Conservation (phyloP, 2,329 filamentous ascomycete species). For the Ophiostoma piceae region DNA sequence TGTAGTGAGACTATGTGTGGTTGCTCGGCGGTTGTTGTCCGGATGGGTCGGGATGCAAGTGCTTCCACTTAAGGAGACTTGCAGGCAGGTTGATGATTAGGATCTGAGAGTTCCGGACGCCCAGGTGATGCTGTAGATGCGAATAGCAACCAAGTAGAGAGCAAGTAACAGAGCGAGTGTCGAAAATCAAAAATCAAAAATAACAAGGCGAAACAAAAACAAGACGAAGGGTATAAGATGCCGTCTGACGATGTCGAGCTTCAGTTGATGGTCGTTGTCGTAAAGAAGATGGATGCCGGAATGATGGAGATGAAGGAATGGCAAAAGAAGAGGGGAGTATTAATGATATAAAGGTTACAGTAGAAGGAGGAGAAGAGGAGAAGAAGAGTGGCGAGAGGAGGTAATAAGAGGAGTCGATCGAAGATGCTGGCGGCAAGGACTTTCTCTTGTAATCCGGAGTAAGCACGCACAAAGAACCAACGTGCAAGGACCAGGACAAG, state of each 20-base stretch:
- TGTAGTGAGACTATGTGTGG: not conserved
- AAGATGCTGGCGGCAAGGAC: not conserved
- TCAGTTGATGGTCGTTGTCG: not conserved
- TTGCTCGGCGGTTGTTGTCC: slow-evolving; percentile 6
- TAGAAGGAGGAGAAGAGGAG: not conserved
- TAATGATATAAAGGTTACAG: slow-evolving; percentile 9
- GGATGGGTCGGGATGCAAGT: slow-evolving; percentile 13
- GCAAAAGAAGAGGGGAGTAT: not conserved
- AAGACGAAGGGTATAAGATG: not conserved
- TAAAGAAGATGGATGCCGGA: not conserved
- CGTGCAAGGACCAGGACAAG: not conserved
- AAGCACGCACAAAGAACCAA: not conserved
- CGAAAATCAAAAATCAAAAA: not conserved
- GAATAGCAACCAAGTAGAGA: not conserved
- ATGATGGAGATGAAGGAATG: slow-evolving; percentile 11
- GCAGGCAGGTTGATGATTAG: slow-evolving; percentile 16
- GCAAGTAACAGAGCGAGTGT: not conserved
- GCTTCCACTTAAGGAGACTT: slow-evolving; percentile 28
- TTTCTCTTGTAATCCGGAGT: not conserved
- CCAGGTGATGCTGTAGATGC: not conserved
- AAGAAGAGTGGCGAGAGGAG: not conserved
- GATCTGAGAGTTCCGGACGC: slow-evolving; percentile 8
- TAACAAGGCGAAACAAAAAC: not conserved
- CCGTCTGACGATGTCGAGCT: not conserved
- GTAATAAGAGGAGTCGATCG: not conserved